A percentile compares a stretch with the other conserved stretches of the same genome.
These are phyloP conservation scores for Malus hybrid DNA, from an alignment of 331 rosid genomes.

Conservation along the genomic window DNA sequence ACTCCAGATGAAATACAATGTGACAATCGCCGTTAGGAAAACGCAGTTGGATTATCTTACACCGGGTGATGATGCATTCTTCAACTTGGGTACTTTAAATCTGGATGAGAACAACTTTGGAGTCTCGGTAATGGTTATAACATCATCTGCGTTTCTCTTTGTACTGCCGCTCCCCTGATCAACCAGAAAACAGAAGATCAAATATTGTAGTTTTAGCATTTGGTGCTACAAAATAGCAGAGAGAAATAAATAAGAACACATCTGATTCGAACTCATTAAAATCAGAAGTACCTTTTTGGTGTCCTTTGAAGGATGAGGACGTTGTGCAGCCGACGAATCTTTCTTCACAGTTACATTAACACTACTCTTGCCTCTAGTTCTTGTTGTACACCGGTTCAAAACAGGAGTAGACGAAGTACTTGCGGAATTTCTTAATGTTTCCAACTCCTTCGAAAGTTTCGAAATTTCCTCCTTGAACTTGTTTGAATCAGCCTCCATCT, in stretches of 20 bases:
- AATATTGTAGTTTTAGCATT: background rate
- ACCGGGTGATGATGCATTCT: conserved; percentile 26
- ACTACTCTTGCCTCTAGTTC: conserved; percentile 18
- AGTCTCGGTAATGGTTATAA: conserved; percentile 14
- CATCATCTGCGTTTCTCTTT: conserved; percentile 50
- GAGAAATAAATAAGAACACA: background rate
- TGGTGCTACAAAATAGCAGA: background rate
- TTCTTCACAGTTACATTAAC: conserved; percentile 27
- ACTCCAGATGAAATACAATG: background rate
- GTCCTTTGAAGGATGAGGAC: conserved; percentile 14
- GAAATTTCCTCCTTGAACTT: conserved; percentile 47
- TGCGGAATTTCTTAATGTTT: conserved; percentile 30
- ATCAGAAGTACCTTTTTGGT: conserved; percentile 34
- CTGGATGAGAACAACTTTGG: conserved; percentile 63
- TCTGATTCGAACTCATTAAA: background rate
- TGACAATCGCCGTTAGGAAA: background rate
- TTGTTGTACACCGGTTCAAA: conserved; percentile 35
- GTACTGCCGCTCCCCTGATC: conserved; percentile 33
- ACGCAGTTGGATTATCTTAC: background rate
- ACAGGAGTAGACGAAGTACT: conserved; percentile 39
- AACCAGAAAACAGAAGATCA: conserved; percentile 1
- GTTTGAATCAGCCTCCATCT: conserved; percentile 44
- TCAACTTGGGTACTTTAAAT: conserved; percentile 81
- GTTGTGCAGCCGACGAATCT: conserved; percentile 30
- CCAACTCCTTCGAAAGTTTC: conserved; percentile 50